Evolutionary conservation across 2,329 filamentous ascomycete species (phyloP).

Genomic region (Blastomyces gilchristii): DNA sequence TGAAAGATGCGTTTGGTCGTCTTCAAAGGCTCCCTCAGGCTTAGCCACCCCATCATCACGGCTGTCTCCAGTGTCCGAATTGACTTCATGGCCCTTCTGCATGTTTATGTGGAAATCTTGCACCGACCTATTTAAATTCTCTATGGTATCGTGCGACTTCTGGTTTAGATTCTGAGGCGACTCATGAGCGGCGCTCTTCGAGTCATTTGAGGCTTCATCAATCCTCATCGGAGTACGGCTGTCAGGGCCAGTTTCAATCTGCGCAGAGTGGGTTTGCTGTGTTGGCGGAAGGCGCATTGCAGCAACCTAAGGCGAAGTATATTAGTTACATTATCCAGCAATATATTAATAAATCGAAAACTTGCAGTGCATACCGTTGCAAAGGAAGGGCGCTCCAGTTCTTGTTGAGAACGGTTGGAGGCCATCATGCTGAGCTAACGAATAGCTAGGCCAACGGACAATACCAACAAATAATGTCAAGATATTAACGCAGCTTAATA

Average conservation of each 20-base stretch:
- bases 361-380: slow-evolving; percentile 53
- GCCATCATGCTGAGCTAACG: slow-evolving; percentile 8
- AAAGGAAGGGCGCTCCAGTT: slow-evolving; percentile 50
- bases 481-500: slow-evolving; percentile 16
- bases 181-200: slow-evolving; percentile 15
- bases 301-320: slow-evolving; percentile 28
- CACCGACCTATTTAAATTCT: slow-evolving; percentile 26
- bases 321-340: neutral
- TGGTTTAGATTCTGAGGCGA: slow-evolving; percentile 15
- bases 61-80: slow-evolving; percentile 18
- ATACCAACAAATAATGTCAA: slow-evolving; percentile 8
- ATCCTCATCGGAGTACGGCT: slow-evolving; percentile 12
- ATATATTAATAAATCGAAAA: neutral
- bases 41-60: slow-evolving; percentile 26
- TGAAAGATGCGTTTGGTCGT: slow-evolving; percentile 43
- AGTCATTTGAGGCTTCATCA: slow-evolving; percentile 14
- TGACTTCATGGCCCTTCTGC: slow-evolving; percentile 12
- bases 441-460: neutral
- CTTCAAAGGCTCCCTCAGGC: slow-evolving; percentile 32
- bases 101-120: slow-evolving; percentile 25
- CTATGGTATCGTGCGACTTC: slow-evolving; percentile 20
- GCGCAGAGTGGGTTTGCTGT: slow-evolving; percentile 19
- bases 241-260: slow-evolving; percentile 18
- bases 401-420: slow-evolving; percentile 20
- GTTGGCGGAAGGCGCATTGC: slow-evolving; percentile 32